These are phyloP conservation scores for Gossypium schwendimanii DNA, from an alignment of 441 rosid genomes.

Conservation along the genomic window DNA sequence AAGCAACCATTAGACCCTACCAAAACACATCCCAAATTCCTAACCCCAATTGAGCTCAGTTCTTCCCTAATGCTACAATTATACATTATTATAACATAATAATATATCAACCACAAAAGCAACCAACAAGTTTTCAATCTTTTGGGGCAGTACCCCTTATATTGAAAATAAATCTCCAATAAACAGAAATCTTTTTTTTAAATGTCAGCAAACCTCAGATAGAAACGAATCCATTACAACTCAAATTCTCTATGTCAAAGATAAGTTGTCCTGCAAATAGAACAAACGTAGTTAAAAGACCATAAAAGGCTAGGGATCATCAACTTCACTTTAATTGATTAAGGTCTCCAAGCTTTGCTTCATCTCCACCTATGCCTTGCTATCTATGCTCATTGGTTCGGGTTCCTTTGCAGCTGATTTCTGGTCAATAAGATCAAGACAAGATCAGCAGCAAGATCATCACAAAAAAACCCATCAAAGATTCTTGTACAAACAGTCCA, in stretches of 20 bases:
- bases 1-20: too few relatives aligned
- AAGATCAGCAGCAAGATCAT: not conserved
- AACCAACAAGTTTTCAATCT: too few relatives aligned
- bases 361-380: slow-evolving; percentile 26
- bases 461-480: not conserved
- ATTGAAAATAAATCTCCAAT: too few relatives aligned
- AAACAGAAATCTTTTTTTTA: not conserved
- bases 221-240: not conserved
- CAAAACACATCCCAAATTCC: too few relatives aligned
- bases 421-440: slow-evolving; percentile 26
- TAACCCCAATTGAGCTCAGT: too few relatives aligned
- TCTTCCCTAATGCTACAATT: too few relatives aligned
- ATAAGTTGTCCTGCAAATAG: not conserved
- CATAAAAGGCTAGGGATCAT: not conserved
- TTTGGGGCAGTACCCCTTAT: too few relatives aligned
- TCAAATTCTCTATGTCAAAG: not conserved
- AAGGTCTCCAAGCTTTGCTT: not conserved
- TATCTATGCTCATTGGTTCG: slow-evolving; percentile 40
- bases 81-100: too few relatives aligned
- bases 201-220: not conserved
- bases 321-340: not conserved
- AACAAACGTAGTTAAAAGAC: not conserved
- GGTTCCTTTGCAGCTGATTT: slow-evolving; percentile 30
- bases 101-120: too few relatives aligned
- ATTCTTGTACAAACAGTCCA: not conserved